These are phyloP conservation scores for Flaveria bidentis DNA, from an alignment of 129 eudicot genomes.

Conservation along the genomic window DNA sequence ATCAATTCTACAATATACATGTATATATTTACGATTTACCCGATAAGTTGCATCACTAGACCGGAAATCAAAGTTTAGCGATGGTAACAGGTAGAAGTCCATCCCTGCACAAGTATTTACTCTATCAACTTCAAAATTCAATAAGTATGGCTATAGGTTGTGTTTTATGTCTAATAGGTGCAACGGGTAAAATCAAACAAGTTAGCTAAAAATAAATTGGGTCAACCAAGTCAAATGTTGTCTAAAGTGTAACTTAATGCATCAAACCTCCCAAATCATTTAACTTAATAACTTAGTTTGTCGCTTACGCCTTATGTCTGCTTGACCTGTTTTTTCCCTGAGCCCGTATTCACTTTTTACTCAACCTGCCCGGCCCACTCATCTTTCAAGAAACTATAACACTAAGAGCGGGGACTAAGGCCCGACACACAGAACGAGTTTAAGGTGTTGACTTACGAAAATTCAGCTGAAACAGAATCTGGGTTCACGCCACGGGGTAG, in stretches of 20 bases:
- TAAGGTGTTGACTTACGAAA: slow-evolving; percentile 36
- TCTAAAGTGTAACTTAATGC: not conserved
- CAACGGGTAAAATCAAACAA: slow-evolving; percentile 2
- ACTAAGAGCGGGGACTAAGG: not conserved
- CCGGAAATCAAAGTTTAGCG: slow-evolving; percentile 35
- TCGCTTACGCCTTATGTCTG: no score
- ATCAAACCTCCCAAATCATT: not conserved
- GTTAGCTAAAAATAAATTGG: not conserved
- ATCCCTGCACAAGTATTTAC: slow-evolving; percentile 33
- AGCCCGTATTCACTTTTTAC: not conserved
- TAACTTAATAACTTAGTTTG: no score
- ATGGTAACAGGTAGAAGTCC: slow-evolving; percentile 37
- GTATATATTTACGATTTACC: slow-evolving; percentile 26
- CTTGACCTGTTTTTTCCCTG: no score
- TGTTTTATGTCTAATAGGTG: not conserved
- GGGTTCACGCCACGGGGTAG: slow-evolving; percentile 40
- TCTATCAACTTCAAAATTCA: slow-evolving; percentile 11
- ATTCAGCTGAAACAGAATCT: slow-evolving; percentile 41
- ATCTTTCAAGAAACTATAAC: not conserved
- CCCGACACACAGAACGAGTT: not conserved
- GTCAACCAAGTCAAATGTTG: not conserved
- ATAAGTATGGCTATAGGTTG: not conserved
- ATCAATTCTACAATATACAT: slow-evolving; percentile 37
- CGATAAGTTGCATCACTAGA: slow-evolving; percentile 30
- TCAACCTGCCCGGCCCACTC: not conserved